Percentiles rank a stretch among this genome's conserved stretches.
phyloP scores from a whole-genome alignment of 495 filamentous ascomycete genomes.

The Aspergillus haitiensis region DNA sequence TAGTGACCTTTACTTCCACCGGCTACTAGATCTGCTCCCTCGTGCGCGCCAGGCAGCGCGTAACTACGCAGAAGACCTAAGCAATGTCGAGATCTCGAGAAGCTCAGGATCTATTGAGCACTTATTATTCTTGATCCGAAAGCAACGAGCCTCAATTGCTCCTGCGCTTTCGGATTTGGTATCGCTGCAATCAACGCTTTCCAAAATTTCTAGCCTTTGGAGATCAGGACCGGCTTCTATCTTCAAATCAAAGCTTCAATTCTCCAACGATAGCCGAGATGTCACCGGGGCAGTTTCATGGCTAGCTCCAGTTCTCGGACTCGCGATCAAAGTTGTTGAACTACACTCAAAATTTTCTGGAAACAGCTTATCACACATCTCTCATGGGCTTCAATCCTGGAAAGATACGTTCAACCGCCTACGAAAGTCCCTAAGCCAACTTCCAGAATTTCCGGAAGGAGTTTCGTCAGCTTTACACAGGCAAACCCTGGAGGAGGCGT shows the following conservation, averaged over 20 bases:
- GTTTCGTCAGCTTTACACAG: constrained; percentile 50
- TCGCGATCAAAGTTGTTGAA: constrained; percentile 48
- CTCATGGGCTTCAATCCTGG: constrained; percentile 49
- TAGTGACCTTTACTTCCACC: constrained; percentile 75
- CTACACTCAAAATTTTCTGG: constrained; percentile 62
- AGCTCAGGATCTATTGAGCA: constrained; percentile 83
- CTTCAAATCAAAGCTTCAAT: constrained; percentile 27
- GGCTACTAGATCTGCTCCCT: constrained; percentile 68
- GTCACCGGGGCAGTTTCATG: constrained; percentile 42
- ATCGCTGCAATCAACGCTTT: constrained; percentile 37
- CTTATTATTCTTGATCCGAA: constrained; percentile 64
- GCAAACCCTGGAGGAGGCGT: constrained; percentile 46
- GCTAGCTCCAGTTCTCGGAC: constrained; percentile 50
- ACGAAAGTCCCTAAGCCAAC: constrained; percentile 39
- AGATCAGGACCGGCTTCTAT: constrained; percentile 34
- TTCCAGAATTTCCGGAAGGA: constrained; percentile 55
- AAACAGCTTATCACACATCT: constrained; percentile 41
- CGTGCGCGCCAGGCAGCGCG: constrained; percentile 61
- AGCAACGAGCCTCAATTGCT: constrained; percentile 62
- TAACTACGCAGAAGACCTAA: constrained; percentile 82
- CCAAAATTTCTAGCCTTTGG: constrained; percentile 47
- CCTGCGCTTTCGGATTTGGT: constrained; percentile 39
- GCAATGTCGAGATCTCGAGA: constrained; percentile 68
- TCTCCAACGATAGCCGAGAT: constrained; percentile 22
- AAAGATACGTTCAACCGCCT: constrained; percentile 45